Conservation (phyloP, 331 rosid species). For the Malus hybrid region DNA sequence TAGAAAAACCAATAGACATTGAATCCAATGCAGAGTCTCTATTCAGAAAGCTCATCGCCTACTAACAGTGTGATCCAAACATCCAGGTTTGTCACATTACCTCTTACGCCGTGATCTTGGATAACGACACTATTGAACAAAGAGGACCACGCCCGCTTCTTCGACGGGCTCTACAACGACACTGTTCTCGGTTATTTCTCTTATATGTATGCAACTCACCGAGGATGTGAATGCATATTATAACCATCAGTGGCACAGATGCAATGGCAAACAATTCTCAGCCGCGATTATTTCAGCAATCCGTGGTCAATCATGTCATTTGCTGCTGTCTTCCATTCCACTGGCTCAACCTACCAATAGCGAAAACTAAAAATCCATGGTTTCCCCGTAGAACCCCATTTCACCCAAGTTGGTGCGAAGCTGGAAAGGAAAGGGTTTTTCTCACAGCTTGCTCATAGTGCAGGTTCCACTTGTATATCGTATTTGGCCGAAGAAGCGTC, state of each 20-base stretch:
- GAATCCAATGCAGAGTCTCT: not conserved
- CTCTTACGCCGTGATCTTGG: not conserved
- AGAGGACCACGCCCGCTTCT: not conserved
- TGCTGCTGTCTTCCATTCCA: not conserved
- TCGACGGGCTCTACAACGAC: not conserved
- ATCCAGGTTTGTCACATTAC: accelerated
- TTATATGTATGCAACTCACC: not conserved
- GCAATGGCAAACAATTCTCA: not conserved
- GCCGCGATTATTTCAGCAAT: not conserved
- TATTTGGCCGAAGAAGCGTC: not conserved
- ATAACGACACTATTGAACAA: not conserved
- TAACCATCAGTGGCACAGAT: not conserved
- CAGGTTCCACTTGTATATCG: not conserved
- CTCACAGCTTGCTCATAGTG: not conserved
- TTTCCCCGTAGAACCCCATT: no score
- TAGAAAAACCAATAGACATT: not conserved
- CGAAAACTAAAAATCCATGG: no score
- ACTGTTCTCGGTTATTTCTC: not conserved
- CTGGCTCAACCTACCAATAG: no score
- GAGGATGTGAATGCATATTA: not conserved
- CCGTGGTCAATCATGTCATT: not conserved
- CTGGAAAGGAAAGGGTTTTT: no score
- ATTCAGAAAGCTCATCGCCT: not conserved
- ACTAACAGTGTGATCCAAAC: not conserved
- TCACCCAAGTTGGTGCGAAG: no score